phyloP scores from a whole-genome alignment of 2,329 filamentous ascomycete species.

The Aspergillus melleus region DNA sequence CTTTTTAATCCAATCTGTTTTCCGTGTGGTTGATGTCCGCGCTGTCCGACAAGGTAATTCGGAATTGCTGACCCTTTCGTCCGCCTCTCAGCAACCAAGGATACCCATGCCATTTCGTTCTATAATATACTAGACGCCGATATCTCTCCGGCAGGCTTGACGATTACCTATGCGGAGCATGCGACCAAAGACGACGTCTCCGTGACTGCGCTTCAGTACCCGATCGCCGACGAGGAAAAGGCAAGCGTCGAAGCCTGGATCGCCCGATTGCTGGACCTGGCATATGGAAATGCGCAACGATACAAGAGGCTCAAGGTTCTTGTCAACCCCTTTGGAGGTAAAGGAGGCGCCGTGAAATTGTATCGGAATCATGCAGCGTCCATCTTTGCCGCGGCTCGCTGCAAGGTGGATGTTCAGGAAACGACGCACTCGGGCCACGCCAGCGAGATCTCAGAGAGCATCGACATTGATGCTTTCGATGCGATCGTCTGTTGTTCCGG shows the following conservation, averaged over 20 bases:
- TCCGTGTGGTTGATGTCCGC: background rate
- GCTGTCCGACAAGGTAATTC: background rate
- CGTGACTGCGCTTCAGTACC: constrained; percentile 62
- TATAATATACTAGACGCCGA: constrained; percentile 86
- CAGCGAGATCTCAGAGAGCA: constrained; percentile 68
- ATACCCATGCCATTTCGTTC: constrained; percentile 65
- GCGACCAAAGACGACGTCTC: constrained; percentile 61
- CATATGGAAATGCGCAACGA: constrained; percentile 69
- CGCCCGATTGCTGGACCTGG: constrained; percentile 62
- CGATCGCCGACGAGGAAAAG: constrained; percentile 54
- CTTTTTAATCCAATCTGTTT: background rate
- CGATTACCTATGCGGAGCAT: constrained; percentile 70
- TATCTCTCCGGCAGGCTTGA: constrained; percentile 59
- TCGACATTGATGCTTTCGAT: constrained; percentile 80
- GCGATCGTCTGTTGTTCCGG: constrained; percentile 87
- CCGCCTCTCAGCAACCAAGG: constrained; percentile 43
- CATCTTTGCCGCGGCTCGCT: constrained; percentile 77
- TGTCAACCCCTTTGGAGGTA: constrained; percentile 87
- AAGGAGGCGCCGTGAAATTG: constrained; percentile 70
- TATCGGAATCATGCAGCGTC: constrained; percentile 77
- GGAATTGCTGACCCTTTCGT: constrained; percentile 3
- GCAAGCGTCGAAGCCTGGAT: constrained; percentile 62
- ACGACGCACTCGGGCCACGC: constrained; percentile 77
- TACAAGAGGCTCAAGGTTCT: constrained; percentile 81
- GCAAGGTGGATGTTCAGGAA: constrained; percentile 69